Evolutionary conservation across 1,139 yeast genomes (phyloP).

Genomic region (Debaryomyces psychrophilus): DNA sequence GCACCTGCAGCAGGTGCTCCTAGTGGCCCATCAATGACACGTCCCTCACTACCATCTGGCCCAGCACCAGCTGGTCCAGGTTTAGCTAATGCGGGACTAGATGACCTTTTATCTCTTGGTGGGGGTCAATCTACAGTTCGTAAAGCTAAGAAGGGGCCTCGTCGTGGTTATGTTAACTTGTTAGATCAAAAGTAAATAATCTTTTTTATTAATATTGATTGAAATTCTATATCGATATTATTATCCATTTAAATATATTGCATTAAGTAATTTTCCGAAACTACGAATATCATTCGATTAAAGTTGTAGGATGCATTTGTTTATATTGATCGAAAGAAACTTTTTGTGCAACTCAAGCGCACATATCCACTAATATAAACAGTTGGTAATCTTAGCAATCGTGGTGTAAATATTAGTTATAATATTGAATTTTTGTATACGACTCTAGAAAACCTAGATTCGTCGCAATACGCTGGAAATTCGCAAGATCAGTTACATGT

Average conservation of each 20-base stretch:
- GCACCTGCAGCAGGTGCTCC: constrained; percentile 8
- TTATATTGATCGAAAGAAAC: too few species aligned
- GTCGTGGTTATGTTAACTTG: constrained; percentile 78
- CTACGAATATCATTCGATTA: too few species aligned
- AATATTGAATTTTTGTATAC: too few species aligned
- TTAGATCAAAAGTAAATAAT: constrained; percentile 40
- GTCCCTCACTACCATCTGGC: constrained; percentile 9
- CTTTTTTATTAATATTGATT: not conserved
- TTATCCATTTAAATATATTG: not conserved
- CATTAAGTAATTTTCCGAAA: not conserved
- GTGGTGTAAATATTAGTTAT: too few species aligned
- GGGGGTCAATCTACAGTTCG: constrained; percentile 42
- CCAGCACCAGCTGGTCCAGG: constrained; percentile 20
- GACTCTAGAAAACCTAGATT: too few species aligned
- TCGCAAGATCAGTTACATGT: too few species aligned
- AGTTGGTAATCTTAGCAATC: too few species aligned
- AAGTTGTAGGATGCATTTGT: too few species aligned
- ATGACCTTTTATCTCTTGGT: constrained; percentile 63
- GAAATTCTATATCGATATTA: not conserved
- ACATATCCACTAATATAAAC: too few species aligned
- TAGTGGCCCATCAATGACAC: constrained; percentile 5
- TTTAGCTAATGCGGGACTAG: constrained; percentile 59
- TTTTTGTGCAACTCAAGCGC: too few species aligned
- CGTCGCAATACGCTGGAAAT: too few species aligned
- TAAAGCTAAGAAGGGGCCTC: constrained; percentile 65